Percentiles rank a stretch among this genome's conserved stretches.
Evolutionary conservation across 2,329 filamentous ascomycete species (phyloP).

Genomic region (Exophiala alcalophila): DNA sequence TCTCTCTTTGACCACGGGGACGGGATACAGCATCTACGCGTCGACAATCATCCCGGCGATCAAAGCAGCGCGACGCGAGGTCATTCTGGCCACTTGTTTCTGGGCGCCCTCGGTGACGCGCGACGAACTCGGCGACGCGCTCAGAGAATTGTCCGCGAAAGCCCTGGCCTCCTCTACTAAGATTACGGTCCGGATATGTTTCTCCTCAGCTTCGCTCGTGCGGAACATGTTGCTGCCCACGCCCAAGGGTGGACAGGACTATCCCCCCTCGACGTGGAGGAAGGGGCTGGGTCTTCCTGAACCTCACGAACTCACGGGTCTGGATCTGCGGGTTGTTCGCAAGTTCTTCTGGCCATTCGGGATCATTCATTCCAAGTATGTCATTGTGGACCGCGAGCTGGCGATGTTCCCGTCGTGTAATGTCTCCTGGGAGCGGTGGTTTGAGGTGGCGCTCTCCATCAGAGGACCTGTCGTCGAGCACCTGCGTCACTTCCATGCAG

Average conservation of each 20-base stretch:
- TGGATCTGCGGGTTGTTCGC: constrained; percentile 71
- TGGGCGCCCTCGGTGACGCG: constrained; percentile 68
- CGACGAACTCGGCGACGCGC: constrained; percentile 54
- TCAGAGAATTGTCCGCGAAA: constrained; percentile 58
- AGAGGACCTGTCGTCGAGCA: constrained; percentile 59
- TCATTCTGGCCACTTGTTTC: constrained; percentile 79
- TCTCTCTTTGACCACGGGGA: constrained; percentile 11
- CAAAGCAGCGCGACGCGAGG: constrained; percentile 57
- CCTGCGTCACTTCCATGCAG: constrained; percentile 64
- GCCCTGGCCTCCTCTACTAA: constrained; percentile 37
- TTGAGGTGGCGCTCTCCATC: constrained; percentile 71
- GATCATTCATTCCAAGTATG: constrained; percentile 84
- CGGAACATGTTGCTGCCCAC: constrained; percentile 74
- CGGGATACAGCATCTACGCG: constrained; percentile 13
- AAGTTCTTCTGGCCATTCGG: constrained; percentile 77
- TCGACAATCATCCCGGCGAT: constrained; percentile 59
- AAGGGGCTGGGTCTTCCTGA: constrained; percentile 65
- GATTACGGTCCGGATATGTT: constrained; percentile 67
- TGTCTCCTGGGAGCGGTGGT: constrained; percentile 84
- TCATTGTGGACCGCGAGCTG: constrained; percentile 65
- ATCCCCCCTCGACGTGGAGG: constrained; percentile 59
- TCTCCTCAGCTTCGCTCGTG: constrained; percentile 68
- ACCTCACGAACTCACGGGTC: constrained; percentile 52
- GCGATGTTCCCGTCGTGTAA: constrained; percentile 78
- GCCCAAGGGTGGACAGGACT: constrained; percentile 60